Evolutionary conservation across 306 rosid species (phyloP).

Genomic region (Abrus precatorius): DNA sequence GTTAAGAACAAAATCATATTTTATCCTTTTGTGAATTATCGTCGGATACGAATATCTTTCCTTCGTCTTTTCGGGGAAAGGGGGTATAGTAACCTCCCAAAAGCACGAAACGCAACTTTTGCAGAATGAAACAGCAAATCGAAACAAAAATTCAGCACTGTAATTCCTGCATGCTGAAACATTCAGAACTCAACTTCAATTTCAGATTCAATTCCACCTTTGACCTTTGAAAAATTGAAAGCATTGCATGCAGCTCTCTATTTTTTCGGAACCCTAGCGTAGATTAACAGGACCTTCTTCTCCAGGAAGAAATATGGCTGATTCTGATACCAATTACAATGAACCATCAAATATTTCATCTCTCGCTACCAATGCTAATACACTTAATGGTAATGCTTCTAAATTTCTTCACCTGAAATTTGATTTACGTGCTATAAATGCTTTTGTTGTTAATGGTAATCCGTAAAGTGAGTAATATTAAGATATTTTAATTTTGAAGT

Average conservation of each 20-base stretch:
- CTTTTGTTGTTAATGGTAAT: background rate
- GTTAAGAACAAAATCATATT: too few species aligned
- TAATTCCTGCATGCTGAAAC: background rate
- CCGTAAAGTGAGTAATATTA: background rate
- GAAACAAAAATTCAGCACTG: too few species aligned
- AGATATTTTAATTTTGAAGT: background rate
- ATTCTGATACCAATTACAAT: slow-evolving; percentile 24
- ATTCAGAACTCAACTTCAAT: background rate
- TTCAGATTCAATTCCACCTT: background rate
- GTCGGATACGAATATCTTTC: too few species aligned
- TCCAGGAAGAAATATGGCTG: slow-evolving; percentile 23
- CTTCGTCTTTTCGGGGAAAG: too few species aligned
- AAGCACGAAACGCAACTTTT: too few species aligned
- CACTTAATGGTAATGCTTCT: slow-evolving; percentile 35
- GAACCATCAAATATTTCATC: slow-evolving; percentile 13
- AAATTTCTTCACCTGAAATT: slow-evolving; percentile 9
- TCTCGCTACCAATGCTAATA: slow-evolving; percentile 8
- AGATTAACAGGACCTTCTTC: background rate
- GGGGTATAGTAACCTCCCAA: too few species aligned
- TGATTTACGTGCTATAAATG: background rate
- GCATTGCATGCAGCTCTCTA: background rate
- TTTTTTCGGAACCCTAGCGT: slow-evolving; percentile 11
- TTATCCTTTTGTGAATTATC: too few species aligned
- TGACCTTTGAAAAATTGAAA: background rate
- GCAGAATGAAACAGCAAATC: too few species aligned